Percentiles rank a stretch among this genome's conserved stretches.
These are phyloP conservation scores for Botrytis pseudocinerea DNA, from an alignment of 2,329 filamentous ascomycete species.

Conservation along the genomic window DNA sequence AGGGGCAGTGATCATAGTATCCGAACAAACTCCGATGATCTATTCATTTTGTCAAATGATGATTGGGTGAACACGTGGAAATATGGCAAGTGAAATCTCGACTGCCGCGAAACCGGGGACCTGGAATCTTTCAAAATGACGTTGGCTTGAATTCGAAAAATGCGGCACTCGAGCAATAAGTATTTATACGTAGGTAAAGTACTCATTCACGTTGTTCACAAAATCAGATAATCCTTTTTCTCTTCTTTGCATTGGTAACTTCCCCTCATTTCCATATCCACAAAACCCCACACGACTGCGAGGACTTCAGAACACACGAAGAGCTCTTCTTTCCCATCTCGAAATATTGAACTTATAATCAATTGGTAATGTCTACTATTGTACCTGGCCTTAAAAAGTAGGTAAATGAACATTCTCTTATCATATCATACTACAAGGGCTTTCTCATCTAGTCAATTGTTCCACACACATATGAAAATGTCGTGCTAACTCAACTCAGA, in stretches of 20 bases:
- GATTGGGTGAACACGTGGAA: conserved; percentile 1
- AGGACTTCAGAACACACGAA: neutral
- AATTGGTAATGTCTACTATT: conserved; percentile 1
- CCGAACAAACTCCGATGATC: neutral
- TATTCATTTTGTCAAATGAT: neutral
- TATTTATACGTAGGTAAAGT: neutral
- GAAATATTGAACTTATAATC: neutral
- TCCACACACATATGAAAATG: too few relatives aligned
- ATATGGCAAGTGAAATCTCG: neutral
- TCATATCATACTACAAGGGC: neutral
- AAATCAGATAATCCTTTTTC: neutral
- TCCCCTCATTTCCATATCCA: neutral
- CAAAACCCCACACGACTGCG: neutral
- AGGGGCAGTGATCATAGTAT: neutral
- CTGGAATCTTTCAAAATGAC: neutral
- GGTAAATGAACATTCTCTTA: neutral
- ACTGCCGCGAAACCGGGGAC: neutral
- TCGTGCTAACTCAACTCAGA: neutral
- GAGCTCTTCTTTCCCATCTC: neutral
- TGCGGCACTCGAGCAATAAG: neutral
- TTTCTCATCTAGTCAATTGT: neutral
- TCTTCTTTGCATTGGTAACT: neutral
- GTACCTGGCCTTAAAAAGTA: neutral
- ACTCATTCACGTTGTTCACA: neutral
- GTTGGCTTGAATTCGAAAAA: neutral